Conservation (phyloP, 179 eudicot genomes). For the Corrigiola litoralis region DNA sequence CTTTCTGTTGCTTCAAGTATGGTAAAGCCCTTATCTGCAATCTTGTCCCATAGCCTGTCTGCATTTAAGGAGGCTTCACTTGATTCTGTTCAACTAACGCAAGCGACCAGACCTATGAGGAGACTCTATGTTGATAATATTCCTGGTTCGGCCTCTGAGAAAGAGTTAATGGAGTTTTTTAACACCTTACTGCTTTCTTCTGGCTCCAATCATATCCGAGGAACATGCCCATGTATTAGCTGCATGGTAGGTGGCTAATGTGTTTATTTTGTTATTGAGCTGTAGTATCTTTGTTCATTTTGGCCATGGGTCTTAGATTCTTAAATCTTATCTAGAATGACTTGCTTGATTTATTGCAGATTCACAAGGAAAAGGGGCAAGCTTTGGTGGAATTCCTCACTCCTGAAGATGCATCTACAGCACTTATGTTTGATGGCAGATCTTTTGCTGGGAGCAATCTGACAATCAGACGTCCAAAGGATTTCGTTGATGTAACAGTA, state of each 20-base stretch:
- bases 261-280: neutral
- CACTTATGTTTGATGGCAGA: slow-evolving; percentile 78
- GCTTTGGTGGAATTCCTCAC: slow-evolving; percentile 96
- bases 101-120: slow-evolving; percentile 97
- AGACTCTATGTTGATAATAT: slow-evolving; percentile 88
- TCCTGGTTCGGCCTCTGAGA: slow-evolving; percentile 75
- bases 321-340: neutral
- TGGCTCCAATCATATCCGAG: slow-evolving; percentile 63
- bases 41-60: slow-evolving; percentile 35
- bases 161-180: slow-evolving; percentile 66
- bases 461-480: slow-evolving; percentile 92
- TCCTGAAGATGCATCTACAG: slow-evolving; percentile 92
- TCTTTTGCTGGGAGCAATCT: slow-evolving; percentile 62
- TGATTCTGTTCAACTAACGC: slow-evolving; percentile 90
- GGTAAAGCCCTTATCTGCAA: slow-evolving; percentile 37
- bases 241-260: slow-evolving; percentile 64
- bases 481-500: slow-evolving; percentile 70
- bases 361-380: slow-evolving; percentile 93
- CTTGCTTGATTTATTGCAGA: slow-evolving; percentile 41
- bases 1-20: slow-evolving; percentile 37
- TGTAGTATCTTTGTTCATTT: neutral
- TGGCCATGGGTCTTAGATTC: neutral
- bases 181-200: slow-evolving; percentile 58
- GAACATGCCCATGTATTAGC: slow-evolving; percentile 84
- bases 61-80: slow-evolving; percentile 39